These are phyloP conservation scores for Pseudotsuga menziesii DNA, from an alignment of 75 land plant genomes.

Conservation along the genomic window DNA sequence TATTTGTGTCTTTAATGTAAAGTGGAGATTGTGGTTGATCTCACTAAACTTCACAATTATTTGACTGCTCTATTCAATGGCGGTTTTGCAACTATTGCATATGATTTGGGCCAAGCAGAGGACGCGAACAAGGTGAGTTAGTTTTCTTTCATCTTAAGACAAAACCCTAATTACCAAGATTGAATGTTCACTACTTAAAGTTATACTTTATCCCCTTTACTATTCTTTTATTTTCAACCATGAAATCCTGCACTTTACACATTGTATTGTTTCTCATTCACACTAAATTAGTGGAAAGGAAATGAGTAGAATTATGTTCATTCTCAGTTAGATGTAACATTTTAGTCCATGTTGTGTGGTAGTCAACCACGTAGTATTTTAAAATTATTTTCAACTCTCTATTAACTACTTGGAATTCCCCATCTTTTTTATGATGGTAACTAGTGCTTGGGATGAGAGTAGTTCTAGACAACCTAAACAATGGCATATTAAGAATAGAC, in stretches of 20 bases:
- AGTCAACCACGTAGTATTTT: too few species aligned
- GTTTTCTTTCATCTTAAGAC: neutral
- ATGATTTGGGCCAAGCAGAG: neutral
- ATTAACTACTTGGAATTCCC: too few species aligned
- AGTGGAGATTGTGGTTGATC: constrained; percentile 70
- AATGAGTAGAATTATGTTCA: neutral
- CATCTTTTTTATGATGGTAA: too few species aligned
- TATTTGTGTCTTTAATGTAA: constrained; percentile 91
- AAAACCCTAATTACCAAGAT: too few species aligned
- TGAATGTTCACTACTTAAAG: too few species aligned
- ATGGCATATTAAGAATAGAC: too few species aligned
- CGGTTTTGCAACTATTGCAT: neutral
- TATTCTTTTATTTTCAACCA: neutral
- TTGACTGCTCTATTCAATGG: constrained; percentile 27
- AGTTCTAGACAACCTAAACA: too few species aligned
- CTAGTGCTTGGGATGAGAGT: too few species aligned
- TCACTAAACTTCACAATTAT: constrained; percentile 48
- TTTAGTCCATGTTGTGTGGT: too few species aligned
- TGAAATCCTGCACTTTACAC: neutral
- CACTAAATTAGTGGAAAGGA: neutral
- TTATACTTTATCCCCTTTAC: neutral
- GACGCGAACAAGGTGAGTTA: neutral
- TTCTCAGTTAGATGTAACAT: too few species aligned
- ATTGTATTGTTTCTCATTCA: neutral
- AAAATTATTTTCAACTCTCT: too few species aligned